Percentiles rank a stretch among this genome's conserved stretches.
Evolutionary conservation across 2,329 filamentous ascomycete genomes (phyloP).

Genomic region (Bipolaris victoriae): DNA sequence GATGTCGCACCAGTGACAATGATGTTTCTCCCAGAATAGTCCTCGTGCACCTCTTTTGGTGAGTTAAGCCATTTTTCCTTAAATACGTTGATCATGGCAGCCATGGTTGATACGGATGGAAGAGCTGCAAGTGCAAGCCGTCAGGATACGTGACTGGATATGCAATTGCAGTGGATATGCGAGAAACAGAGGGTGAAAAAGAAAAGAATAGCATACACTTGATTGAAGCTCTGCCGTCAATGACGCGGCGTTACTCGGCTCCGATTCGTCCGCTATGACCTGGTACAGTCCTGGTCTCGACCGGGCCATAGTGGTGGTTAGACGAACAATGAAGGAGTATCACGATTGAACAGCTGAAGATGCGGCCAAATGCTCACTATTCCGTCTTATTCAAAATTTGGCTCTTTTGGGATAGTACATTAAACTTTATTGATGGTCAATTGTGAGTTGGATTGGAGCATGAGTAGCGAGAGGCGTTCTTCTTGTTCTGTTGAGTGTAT

Average conservation of each 20-base stretch:
- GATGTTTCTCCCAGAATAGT: conserved; percentile 49
- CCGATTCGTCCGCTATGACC: conserved; percentile 17
- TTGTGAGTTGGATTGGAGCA: not conserved
- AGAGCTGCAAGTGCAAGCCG: not conserved
- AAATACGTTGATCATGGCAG: conserved; percentile 33
- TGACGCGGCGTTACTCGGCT: conserved; percentile 16
- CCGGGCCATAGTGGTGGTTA: not conserved
- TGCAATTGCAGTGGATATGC: not conserved
- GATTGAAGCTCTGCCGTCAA: not conserved
- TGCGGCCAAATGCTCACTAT: too few species aligned
- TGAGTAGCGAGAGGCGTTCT: not conserved
- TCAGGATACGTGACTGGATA: not conserved
- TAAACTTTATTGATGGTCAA: too few species aligned
- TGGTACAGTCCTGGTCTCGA: not conserved
- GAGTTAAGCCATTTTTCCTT: conserved; percentile 43
- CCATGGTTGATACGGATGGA: conserved; percentile 6
- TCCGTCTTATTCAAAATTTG: not conserved
- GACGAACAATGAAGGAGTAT: not conserved
- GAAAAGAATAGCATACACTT: conserved; percentile 54
- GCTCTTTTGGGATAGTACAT: not conserved
- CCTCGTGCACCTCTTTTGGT: conserved; percentile 42
- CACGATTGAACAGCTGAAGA: not conserved
- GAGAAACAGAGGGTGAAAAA: not conserved
- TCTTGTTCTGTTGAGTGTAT: not conserved
- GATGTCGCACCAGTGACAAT: conserved; percentile 55